phyloP scores from a whole-genome alignment of 306 rosid species.

The Gastrolobium bilobum region DNA sequence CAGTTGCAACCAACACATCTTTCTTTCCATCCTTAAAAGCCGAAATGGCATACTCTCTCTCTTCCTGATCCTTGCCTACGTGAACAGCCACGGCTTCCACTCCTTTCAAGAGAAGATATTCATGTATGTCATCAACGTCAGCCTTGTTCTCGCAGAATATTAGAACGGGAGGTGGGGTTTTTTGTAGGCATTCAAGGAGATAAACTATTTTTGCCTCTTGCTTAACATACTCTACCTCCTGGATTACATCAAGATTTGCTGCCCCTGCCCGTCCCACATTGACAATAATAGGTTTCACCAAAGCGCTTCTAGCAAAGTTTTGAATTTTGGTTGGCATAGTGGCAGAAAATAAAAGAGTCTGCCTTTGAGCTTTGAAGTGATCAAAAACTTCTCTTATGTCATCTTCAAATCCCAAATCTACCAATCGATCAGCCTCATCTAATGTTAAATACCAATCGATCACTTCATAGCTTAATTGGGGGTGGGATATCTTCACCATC shows the following conservation, averaged over 20 bases:
- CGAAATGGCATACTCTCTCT: constrained; percentile 86
- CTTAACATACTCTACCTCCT: constrained; percentile 94
- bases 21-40: constrained; percentile 84
- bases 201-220: constrained; percentile 94
- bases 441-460: constrained; percentile 88
- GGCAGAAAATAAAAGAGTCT: constrained; percentile 89
- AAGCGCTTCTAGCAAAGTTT: constrained; percentile 87
- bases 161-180: constrained; percentile 91
- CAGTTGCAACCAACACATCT: constrained; percentile 97
- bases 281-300: constrained; percentile 75
- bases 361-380: constrained; percentile 94
- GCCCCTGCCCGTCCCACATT: constrained; percentile 98
- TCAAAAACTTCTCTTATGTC: constrained; percentile 91
- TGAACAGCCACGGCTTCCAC: constrained; percentile 97
- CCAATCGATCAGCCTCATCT: constrained; percentile 96
- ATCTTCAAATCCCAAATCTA: constrained; percentile 94
- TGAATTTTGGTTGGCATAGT: constrained; percentile 97
- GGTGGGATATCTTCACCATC: constrained; percentile 83
- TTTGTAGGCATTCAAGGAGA: constrained; percentile 90
- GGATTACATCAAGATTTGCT: constrained; percentile 91
- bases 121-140: constrained; percentile 94
- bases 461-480: too few relatives aligned
- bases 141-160: constrained; percentile 94
- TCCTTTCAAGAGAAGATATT: constrained; percentile 93
- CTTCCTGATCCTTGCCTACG: constrained; percentile 98